Conservation (phyloP, 371 early-diverging fungal genomes). For the Syncephalastrum monosporum region DNA sequence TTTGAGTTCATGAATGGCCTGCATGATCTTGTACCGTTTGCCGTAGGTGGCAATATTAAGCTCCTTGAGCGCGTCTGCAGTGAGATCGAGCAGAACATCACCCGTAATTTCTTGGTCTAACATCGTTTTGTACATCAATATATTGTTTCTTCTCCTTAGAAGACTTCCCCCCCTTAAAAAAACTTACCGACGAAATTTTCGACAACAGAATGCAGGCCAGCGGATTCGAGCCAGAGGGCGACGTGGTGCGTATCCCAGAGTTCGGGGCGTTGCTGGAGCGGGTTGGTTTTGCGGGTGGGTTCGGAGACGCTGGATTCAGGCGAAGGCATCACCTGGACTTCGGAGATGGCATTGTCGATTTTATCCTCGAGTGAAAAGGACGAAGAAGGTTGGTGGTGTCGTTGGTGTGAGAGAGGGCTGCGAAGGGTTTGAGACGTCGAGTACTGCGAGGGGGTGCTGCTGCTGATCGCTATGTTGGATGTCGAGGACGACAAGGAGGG, state of each 20-base stretch:
- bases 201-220: slow-evolving; percentile 53
- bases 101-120: slow-evolving; percentile 72
- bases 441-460: background rate
- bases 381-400: background rate
- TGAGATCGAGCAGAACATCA: slow-evolving; percentile 64
- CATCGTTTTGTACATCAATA: too few species aligned
- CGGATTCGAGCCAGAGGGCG: slow-evolving; percentile 55
- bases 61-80: slow-evolving; percentile 67
- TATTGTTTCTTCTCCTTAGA: too few species aligned
- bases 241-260: slow-evolving; percentile 64
- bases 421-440: background rate
- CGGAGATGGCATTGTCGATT: slow-evolving; percentile 19
- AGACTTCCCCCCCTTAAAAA: too few species aligned
- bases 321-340: slow-evolving; percentile 3
- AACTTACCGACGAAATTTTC: slow-evolving; percentile 55
- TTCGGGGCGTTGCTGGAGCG: slow-evolving; percentile 23
- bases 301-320: slow-evolving; percentile 1
- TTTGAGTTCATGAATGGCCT: slow-evolving; percentile 54
- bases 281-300: slow-evolving; percentile 2
- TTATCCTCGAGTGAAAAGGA: slow-evolving; percentile 17
- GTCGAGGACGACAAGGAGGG: slow-evolving; percentile 12
- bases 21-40: slow-evolving; percentile 70
- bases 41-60: slow-evolving; percentile 69
- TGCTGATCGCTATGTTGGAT: slow-evolving; percentile 5
- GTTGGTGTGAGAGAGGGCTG: background rate